These are phyloP conservation scores for Amesomyces nigricolor DNA, from an alignment of 2,329 filamentous ascomycete genomes.

Conservation along the genomic window DNA sequence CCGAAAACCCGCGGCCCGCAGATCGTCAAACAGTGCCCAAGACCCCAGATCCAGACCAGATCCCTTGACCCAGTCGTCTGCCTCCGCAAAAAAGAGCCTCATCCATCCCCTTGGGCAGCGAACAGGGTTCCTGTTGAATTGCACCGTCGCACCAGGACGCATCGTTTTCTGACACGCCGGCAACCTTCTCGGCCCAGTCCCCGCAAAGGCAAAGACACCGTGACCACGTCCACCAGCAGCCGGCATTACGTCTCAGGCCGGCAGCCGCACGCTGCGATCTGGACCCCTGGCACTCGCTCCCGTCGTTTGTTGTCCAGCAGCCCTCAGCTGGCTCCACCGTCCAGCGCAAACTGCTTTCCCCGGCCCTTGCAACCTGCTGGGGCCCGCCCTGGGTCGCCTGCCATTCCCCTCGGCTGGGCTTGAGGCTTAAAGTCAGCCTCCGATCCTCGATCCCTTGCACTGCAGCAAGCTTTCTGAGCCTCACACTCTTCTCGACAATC, in stretches of 20 bases:
- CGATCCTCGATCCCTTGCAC: slow-evolving; percentile 2
- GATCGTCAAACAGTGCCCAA: slow-evolving; percentile 7
- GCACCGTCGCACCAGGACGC: neutral
- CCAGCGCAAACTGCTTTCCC: slow-evolving; percentile 7
- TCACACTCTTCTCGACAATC: slow-evolving; percentile 5
- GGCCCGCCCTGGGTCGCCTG: neutral
- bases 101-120: slow-evolving; percentile 9
- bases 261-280: neutral
- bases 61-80: too few relatives aligned
- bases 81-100: slow-evolving; percentile 10
- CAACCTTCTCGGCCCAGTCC: slow-evolving; percentile 8
- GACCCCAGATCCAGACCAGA: too few relatives aligned
- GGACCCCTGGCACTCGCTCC: neutral
- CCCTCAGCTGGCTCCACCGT: slow-evolving; percentile 10
- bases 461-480: slow-evolving; percentile 16
- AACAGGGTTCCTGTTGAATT: neutral
- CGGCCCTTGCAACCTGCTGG: slow-evolving; percentile 1
- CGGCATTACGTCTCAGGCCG: neutral
- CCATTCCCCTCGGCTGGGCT: slow-evolving; percentile 4
- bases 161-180: slow-evolving; percentile 5
- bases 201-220: neutral
- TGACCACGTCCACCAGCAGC: neutral
- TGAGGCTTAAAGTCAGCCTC: slow-evolving; percentile 20
- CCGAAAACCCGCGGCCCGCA: neutral
- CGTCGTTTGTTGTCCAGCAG: neutral